Percentiles rank a stretch among this genome's conserved stretches.
Conservation (phyloP, 306 rosid genomes). For the Benincasa hispida region DNA sequence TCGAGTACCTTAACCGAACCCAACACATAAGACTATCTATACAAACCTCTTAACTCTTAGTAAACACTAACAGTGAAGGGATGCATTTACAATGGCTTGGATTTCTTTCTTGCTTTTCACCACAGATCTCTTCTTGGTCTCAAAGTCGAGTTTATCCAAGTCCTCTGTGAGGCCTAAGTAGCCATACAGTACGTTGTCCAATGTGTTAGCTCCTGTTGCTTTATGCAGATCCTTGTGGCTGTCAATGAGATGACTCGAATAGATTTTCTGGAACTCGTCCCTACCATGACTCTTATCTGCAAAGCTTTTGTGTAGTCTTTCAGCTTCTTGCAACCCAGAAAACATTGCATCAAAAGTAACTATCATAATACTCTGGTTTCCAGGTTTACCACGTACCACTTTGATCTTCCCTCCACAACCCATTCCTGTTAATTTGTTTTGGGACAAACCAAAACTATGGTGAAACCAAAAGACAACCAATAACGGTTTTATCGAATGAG, state of each 20-base stretch:
- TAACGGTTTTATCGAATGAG: not conserved
- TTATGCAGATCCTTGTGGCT: not conserved
- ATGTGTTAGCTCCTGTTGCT: not conserved
- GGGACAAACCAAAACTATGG: not conserved
- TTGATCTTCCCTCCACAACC: conserved; percentile 25
- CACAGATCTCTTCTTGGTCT: conserved; percentile 14
- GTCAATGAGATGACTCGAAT: not conserved
- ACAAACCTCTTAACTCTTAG: not conserved
- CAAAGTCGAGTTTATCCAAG: conserved; percentile 22
- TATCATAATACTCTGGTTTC: conserved; percentile 15
- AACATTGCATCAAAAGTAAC: conserved; percentile 21
- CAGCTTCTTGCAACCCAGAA: conserved; percentile 26
- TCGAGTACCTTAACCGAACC: not conserved
- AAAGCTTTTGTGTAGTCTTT: conserved; percentile 20
- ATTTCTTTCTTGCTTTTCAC: conserved; percentile 33
- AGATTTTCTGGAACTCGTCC: conserved; percentile 8
- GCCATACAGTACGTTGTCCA: conserved; percentile 18
- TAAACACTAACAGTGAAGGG: not conserved
- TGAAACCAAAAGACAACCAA: not conserved
- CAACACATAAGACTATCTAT: not conserved
- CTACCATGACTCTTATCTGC: conserved; percentile 19
- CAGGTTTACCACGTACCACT: conserved; percentile 22
- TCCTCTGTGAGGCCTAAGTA: conserved; percentile 26
- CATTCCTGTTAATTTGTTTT: conserved; percentile 12
- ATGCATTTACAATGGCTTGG: conserved; percentile 13